Percentiles rank a stretch among this genome's conserved stretches.
phyloP scores from a whole-genome alignment of 1,139 yeast species.

The Sugiyamaella neomexicana region DNA sequence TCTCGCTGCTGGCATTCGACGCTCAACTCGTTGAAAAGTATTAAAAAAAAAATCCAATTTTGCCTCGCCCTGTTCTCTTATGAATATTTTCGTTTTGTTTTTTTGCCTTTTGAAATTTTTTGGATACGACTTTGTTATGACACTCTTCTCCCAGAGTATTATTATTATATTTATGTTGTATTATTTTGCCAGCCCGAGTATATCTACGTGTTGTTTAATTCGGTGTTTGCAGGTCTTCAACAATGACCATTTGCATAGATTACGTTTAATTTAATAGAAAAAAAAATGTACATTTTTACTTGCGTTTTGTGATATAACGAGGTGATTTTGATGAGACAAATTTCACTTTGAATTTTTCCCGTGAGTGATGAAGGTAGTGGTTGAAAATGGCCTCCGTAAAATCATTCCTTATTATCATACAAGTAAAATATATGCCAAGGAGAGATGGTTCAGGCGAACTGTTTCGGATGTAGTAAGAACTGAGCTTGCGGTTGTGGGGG shows the following conservation, averaged over 20 bases:
- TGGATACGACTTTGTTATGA: slow-evolving; percentile 22
- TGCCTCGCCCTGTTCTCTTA: background rate
- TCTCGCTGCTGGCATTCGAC: slow-evolving; percentile 26
- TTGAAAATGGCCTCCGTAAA: slow-evolving; percentile 49
- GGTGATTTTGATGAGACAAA: background rate
- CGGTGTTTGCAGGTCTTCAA: slow-evolving; percentile 28
- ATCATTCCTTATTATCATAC: slow-evolving; percentile 84
- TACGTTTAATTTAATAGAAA: slow-evolving; percentile 11
- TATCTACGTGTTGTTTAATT: slow-evolving; percentile 3
- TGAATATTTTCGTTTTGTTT: slow-evolving; percentile 2
- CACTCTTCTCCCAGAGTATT: slow-evolving; percentile 11
- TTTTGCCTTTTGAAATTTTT: slow-evolving; percentile 9
- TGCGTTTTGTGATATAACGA: background rate
- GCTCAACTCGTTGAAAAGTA: slow-evolving; percentile 34
- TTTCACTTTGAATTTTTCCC: no score
- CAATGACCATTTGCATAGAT: slow-evolving; percentile 28
- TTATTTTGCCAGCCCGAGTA: slow-evolving; percentile 22
- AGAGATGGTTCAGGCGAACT: slow-evolving; percentile 82
- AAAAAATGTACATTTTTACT: slow-evolving; percentile 8
- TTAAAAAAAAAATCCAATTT: slow-evolving; percentile 3
- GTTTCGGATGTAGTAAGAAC: slow-evolving; percentile 73
- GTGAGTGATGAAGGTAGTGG: slow-evolving; percentile 9
- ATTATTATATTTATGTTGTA: slow-evolving; percentile 17
- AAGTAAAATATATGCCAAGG: slow-evolving; percentile 82
- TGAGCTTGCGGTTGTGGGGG: slow-evolving; percentile 90